Evolutionary conservation across 495 filamentous ascomycete species (phyloP), one percentile per base, ranked within the genome.

Genomic region (Apodospora peruviana): DNA sequence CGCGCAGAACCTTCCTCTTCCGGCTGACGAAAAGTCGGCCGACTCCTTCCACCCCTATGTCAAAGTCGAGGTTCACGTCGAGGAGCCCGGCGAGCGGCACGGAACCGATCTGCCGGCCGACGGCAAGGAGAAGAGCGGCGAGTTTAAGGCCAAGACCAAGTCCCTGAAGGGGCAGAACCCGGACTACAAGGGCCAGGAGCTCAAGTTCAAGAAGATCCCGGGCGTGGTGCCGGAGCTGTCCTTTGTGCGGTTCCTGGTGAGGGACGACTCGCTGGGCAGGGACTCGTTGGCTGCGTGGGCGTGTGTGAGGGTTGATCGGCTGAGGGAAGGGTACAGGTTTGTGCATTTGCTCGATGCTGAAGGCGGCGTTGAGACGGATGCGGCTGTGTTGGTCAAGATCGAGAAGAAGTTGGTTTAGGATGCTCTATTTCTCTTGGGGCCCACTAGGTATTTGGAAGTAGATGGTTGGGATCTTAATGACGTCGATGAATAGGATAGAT

Each of bases 251-350:
- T 88, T 96, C 66, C 86, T 94, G 62, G 75, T 96, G 54, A 82
- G 87, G 61, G 86, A 96, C 58, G 83, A 91, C 50, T 73, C 10
- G 19, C 37, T 91, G 45, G 81, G 81, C 2, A 75, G 77, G 49
- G 89, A 95, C 54, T 73, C 83, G 40, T 60, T 94, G 32, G 88
- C 87, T 17, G 88, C 84, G 10, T 97, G 91, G 91, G 81, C 88
- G 7, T 95, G 90, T 60, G 81, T 95, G 47, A 75, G 89, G 17
- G 78, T 96, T 0, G 88, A 95, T 66, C 78, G 88, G 14, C 64
- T 96, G 45, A 78, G 81, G 40, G 61, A 75, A 32, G 91, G 91
- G 2, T 86, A 86, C 52, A 76, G 89, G 14, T 81, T 95, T 48
- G 68, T 97, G 34, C 85, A 82, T 44, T 65, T 97, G 22, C 64